Percentiles rank a stretch among this genome's conserved stretches.
Conservation (phyloP, 306 rosid genomes). For the Parietaria judaica region DNA sequence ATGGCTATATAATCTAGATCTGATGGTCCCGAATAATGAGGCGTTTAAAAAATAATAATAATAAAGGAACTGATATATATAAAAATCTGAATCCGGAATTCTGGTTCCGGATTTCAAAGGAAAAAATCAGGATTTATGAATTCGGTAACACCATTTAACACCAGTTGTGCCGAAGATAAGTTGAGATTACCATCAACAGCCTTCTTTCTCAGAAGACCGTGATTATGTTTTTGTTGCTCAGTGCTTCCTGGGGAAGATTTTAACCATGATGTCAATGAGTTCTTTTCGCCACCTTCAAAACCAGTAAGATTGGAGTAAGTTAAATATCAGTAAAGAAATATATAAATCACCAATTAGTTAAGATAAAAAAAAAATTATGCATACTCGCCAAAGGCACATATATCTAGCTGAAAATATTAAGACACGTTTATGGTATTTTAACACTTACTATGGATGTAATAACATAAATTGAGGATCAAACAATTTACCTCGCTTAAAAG, state of each 20-base stretch:
- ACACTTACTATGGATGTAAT: not conserved
- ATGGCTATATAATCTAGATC: too few relatives aligned
- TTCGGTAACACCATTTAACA: not conserved
- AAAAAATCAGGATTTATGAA: too few relatives aligned
- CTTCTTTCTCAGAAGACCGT: slow-evolving; percentile 11
- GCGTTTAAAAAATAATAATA: too few relatives aligned
- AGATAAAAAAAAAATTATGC: not conserved
- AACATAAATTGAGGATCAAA: not conserved
- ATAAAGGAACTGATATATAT: too few relatives aligned
- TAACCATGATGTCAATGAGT: slow-evolving; percentile 66
- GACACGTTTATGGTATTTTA: not conserved
- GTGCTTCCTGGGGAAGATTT: slow-evolving; percentile 42
- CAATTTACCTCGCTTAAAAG: slow-evolving; percentile 59
- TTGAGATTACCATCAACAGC: slow-evolving; percentile 25
- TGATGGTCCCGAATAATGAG: too few relatives aligned
- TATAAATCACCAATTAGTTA: slow-evolving; percentile 15
- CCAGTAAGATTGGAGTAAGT: slow-evolving; percentile 17
- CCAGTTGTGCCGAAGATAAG: not conserved
- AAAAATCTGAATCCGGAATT: too few relatives aligned
- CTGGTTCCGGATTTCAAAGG: too few relatives aligned
- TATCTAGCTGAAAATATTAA: slow-evolving; percentile 1
- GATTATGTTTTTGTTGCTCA: slow-evolving; percentile 20
- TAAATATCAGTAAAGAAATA: slow-evolving; percentile 10
- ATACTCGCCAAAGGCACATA: slow-evolving; percentile 12
- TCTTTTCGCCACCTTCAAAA: slow-evolving; percentile 40